Conservation (phyloP, 2,329 filamentous ascomycete species). For the Capronia epimyces region DNA sequence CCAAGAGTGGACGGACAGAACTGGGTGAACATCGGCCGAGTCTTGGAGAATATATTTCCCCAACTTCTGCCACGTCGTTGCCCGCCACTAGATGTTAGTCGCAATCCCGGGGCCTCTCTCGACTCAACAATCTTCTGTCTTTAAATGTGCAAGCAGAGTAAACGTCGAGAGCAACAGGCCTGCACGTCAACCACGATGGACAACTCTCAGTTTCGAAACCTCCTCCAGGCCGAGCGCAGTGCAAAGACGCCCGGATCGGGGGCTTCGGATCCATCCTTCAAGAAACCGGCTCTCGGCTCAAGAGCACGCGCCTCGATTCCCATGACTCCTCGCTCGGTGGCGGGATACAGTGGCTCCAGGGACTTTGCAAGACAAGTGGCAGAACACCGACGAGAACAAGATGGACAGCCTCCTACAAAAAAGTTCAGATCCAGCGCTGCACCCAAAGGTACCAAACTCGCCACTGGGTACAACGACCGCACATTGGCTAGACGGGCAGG, state of each 20-base stretch:
- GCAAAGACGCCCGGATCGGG: constrained; percentile 19
- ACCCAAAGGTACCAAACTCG: constrained; percentile 77
- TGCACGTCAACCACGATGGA: constrained; percentile 61
- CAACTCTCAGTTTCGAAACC: constrained; percentile 85
- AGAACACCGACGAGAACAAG: constrained; percentile 57
- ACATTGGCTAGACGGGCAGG: constrained; percentile 57
- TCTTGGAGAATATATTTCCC: not conserved
- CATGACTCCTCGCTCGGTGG: constrained; percentile 73
- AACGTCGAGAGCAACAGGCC: not conserved
- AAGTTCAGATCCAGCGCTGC: constrained; percentile 68
- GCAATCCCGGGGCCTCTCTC: no score
- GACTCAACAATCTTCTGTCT: no score
- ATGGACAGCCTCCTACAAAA: constrained; percentile 56
- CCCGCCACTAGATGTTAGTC: not conserved
- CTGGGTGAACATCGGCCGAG: not conserved
- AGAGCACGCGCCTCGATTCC: constrained; percentile 74
- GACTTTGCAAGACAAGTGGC: constrained; percentile 82
- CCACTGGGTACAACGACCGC: constrained; percentile 77
- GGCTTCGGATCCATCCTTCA: constrained; percentile 46
- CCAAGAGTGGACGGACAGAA: not conserved
- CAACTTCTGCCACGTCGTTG: not conserved
- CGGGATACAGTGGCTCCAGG: constrained; percentile 50
- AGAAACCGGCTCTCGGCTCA: constrained; percentile 61
- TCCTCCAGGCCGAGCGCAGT: constrained; percentile 48
- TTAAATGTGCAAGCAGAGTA: not conserved